Evolutionary conservation across 2,329 filamentous ascomycete species (phyloP).

Genomic region (Chaetomiaceae sp.): DNA sequence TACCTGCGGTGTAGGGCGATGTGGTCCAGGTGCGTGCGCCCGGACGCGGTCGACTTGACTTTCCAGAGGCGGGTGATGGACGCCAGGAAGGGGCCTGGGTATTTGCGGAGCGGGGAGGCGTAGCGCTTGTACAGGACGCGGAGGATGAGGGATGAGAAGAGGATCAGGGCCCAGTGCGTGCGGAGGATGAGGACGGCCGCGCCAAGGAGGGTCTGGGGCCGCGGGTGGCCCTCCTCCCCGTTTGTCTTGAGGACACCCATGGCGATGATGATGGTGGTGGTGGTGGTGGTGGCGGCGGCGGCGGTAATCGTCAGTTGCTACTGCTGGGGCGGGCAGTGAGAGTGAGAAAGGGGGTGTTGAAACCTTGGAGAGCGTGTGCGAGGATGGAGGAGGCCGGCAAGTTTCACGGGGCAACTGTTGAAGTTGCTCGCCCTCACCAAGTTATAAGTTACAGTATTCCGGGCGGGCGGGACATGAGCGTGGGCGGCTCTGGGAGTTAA

Average conservation of each 20-base stretch:
- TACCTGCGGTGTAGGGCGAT: constrained; percentile 43
- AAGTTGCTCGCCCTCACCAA: constrained; percentile 20
- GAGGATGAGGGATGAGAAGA: constrained; percentile 27
- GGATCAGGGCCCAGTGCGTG: constrained; percentile 30
- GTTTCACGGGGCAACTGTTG: constrained; percentile 22
- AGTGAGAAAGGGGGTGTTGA: too few species aligned
- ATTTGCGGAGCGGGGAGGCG: constrained; percentile 34
- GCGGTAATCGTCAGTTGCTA: too few species aligned
- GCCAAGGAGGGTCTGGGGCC: constrained; percentile 23
- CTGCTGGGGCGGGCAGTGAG: too few species aligned
- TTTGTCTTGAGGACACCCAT: constrained; percentile 26
- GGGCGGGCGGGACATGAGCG: neutral
- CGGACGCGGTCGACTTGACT: constrained; percentile 35
- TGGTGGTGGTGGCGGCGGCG: neutral
- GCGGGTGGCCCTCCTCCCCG: constrained; percentile 5
- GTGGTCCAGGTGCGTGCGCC: constrained; percentile 41
- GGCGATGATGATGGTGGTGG: neutral
- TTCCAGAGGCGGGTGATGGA: constrained; percentile 41
- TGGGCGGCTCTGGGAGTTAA: constrained; percentile 2
- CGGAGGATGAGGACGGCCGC: constrained; percentile 23
- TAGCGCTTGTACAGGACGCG: constrained; percentile 32
- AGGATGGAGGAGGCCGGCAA: neutral
- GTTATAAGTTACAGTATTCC: constrained; percentile 4
- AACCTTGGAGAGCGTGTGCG: neutral
- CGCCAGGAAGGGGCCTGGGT: constrained; percentile 34